phyloP scores from a whole-genome alignment of 352 stramenopile species.

The Achlya hypogyna region DNA sequence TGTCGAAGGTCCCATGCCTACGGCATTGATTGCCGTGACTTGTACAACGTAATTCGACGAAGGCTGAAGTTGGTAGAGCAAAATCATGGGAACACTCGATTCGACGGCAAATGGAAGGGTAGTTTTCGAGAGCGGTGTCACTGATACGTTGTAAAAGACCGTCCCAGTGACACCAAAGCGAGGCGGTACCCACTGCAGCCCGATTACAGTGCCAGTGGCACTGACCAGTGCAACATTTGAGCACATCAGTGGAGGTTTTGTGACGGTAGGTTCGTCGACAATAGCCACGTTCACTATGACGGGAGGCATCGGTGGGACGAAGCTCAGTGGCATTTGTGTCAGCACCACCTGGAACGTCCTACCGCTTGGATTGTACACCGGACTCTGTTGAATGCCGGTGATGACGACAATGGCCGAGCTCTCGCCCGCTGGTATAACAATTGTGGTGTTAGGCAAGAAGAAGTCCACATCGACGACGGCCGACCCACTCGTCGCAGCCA shows the following conservation, averaged over 20 bases:
- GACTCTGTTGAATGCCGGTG: not conserved
- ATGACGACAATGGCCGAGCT: not conserved
- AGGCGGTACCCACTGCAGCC: not conserved
- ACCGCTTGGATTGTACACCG: not conserved
- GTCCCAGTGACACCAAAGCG: not conserved
- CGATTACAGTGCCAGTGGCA: not conserved
- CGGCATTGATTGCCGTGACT: not conserved
- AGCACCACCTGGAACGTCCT: not conserved
- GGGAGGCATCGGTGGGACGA: not conserved
- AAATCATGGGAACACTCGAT: not conserved
- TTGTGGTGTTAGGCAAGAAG: not conserved
- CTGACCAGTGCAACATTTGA: not conserved
- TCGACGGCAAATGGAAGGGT: not conserved
- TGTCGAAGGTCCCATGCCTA: not conserved
- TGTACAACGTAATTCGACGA: constrained; percentile 1
- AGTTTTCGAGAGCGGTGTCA: not conserved
- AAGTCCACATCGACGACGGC: not conserved
- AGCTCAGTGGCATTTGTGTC: not conserved
- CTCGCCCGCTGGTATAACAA: not conserved
- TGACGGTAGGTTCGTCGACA: not conserved
- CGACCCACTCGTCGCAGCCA: not conserved
- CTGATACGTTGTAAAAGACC: not conserved
- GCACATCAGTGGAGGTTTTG: not conserved
- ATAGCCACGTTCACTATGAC: not conserved
- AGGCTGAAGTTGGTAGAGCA: not conserved